Evolutionary conservation across 1,139 yeast genomes (phyloP).

Genomic region (Kodamaea derodonti): DNA sequence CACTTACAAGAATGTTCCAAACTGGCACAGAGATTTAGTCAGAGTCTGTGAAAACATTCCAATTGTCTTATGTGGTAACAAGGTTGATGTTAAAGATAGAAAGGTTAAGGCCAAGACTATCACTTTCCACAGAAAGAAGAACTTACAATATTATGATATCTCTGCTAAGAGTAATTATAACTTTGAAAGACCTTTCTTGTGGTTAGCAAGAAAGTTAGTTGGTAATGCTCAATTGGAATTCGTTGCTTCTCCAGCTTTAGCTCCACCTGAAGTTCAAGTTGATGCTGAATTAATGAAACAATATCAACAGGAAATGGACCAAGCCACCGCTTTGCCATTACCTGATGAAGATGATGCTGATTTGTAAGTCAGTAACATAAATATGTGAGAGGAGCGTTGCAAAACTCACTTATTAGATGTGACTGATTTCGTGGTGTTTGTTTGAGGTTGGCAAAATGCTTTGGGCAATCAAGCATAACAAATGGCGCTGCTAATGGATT

Average conservation of each 20-base stretch:
- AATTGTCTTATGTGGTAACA: slow-evolving; percentile 98
- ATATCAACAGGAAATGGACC: slow-evolving; percentile 99
- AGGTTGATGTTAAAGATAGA: slow-evolving; percentile 99
- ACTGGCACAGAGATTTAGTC: slow-evolving; percentile 99
- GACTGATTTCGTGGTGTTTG: too few relatives aligned
- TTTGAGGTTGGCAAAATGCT: too few relatives aligned
- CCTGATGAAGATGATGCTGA: slow-evolving; percentile 99
- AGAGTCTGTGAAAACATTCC: slow-evolving; percentile 99
- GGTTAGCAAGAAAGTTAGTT: slow-evolving; percentile 99
- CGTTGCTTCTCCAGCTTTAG: slow-evolving; percentile 98
- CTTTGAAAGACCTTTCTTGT: slow-evolving; percentile 99
- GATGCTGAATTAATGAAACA: slow-evolving; percentile 95
- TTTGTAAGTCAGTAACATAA: too few relatives aligned
- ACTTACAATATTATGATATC: slow-evolving; percentile 98
- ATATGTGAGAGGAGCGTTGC: too few relatives aligned
- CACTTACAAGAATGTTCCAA: slow-evolving; percentile 99
- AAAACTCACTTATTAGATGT: too few relatives aligned
- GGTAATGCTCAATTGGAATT: slow-evolving; percentile 98
- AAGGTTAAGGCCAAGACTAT: slow-evolving; percentile 99
- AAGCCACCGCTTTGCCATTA: slow-evolving; percentile 98
- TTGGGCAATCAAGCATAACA: too few relatives aligned
- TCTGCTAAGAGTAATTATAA: slow-evolving; percentile 99
- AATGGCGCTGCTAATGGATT: too few relatives aligned
- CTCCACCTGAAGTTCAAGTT: slow-evolving; percentile 99
- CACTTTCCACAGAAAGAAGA: slow-evolving; percentile 99